Evolutionary conservation across 2,329 filamentous ascomycete genomes (phyloP), one percentile per base, ranked within the genome.

Genomic region (Diaporthe batatas): DNA sequence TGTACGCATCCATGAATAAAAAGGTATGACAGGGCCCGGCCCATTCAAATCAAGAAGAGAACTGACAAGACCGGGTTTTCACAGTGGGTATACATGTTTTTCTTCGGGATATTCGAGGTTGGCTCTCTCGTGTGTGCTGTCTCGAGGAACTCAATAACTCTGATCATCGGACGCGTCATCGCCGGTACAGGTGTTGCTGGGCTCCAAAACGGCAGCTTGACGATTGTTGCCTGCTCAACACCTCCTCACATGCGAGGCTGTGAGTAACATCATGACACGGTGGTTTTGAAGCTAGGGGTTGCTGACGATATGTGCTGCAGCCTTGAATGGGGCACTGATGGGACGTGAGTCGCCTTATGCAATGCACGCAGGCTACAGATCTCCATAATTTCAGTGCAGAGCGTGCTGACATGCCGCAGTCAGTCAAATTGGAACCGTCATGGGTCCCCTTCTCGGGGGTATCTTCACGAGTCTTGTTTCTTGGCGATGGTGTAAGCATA

Each of bases 91-190:
- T 65, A 47, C 16, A 65, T 65, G 59, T 23, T 65, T 8, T 65
- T 65, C 36, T 44, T 65, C 59, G 39, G 25, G 12, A 65, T 65
- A 47, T 47, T 65, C 36, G 39, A 47, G 25, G 12, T 65, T 12
- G 59, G 59, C 36, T 65, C 59, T 23, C 47, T 65, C 8, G 39
- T 65, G 10, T 65, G 59, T 65, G 59, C 39, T 47, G n/a, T 65
- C 10, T 44, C 59, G 6, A 65, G 18, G 16, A 47, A 44, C 25
- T 65, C 59, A 14, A 65, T 47, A 34, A 65, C 47, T 29, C 59
- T 65, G 2, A 65, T 65, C 8, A 51, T 65, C 25, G 59, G 59
- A 11, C 54, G 54, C 10, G 21, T 58, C 6, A 58, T 58, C 18
- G 54, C 54, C 39, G 54, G 54, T 1, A 23, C 59, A 12, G 47